These are phyloP conservation scores for Fusarium chlamydosporum DNA, from an alignment of 2,329 filamentous ascomycete genomes.

Conservation along the genomic window DNA sequence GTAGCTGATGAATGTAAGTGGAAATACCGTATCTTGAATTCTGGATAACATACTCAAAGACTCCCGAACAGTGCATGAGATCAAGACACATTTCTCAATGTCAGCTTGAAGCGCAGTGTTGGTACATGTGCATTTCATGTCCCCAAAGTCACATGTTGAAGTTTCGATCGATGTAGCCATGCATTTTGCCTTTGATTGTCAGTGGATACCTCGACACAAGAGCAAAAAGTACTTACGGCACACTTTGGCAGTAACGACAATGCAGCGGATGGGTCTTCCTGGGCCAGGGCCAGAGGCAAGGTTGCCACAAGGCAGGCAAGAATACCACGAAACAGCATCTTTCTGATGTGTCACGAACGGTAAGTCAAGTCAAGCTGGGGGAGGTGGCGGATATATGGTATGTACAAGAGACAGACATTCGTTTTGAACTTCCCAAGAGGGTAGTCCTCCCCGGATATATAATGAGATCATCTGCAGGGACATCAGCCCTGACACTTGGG, in stretches of 20 bases:
- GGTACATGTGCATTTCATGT: constrained; percentile 54
- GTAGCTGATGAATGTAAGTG: constrained; percentile 38
- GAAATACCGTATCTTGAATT: neutral
- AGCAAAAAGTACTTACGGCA: constrained; percentile 48
- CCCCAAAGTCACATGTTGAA: constrained; percentile 48
- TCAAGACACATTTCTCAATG: constrained; percentile 50
- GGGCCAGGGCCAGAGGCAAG: constrained; percentile 9
- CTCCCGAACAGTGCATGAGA: constrained; percentile 49
- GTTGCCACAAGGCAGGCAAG: neutral
- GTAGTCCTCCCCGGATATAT: constrained; percentile 2
- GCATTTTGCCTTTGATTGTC: constrained; percentile 47
- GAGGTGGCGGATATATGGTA: neutral
- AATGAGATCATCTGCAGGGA: constrained; percentile 5
- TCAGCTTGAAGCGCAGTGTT: constrained; percentile 47
- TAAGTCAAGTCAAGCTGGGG: neutral
- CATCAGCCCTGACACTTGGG: neutral
- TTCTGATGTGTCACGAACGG: neutral
- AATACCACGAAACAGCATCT: constrained; percentile 6
- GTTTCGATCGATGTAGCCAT: constrained; percentile 43
- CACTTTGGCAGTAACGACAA: constrained; percentile 51
- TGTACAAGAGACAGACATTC: neutral
- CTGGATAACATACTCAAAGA: constrained; percentile 49
- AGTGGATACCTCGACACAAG: neutral
- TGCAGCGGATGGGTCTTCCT: constrained; percentile 5
- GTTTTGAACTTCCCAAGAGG: constrained; percentile 3